Percentiles rank a stretch among this genome's conserved stretches.
Conservation (phyloP, 2,329 filamentous ascomycete species). For the Aspergillus sp. region DNA sequence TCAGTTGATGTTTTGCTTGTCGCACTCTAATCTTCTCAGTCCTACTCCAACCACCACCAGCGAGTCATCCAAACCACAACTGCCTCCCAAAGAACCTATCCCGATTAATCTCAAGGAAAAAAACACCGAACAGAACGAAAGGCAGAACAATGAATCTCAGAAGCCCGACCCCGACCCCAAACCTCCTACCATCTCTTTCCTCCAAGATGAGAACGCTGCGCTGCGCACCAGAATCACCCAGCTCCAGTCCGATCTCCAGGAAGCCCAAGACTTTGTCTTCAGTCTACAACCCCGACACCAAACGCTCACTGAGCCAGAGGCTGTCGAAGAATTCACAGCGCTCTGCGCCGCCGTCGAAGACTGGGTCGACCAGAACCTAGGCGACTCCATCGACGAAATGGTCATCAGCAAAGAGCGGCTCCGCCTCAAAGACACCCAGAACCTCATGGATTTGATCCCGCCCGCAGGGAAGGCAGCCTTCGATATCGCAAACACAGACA, state of each 20-base stretch:
- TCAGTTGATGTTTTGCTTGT: background rate
- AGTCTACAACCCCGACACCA: conserved; percentile 7
- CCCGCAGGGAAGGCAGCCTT: background rate
- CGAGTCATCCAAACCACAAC: background rate
- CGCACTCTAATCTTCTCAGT: background rate
- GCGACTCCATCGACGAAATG: conserved; percentile 5
- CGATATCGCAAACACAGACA: background rate
- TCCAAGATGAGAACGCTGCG: background rate
- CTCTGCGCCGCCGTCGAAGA: conserved; percentile 4
- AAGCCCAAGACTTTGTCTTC: conserved; percentile 10
- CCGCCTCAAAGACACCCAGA: background rate
- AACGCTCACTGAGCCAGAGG: conserved; percentile 3
- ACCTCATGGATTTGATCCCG: conserved; percentile 4
- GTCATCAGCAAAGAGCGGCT: background rate
- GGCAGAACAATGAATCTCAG: background rate
- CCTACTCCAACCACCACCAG: background rate
- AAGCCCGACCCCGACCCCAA: background rate
- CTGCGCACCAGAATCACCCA: background rate
- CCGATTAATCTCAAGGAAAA: background rate
- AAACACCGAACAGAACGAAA: too few species aligned
- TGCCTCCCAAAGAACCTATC: background rate
- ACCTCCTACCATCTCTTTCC: background rate
- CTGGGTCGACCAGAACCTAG: conserved; percentile 10
- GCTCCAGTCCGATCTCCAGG: conserved; percentile 5
- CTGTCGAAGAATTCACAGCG: background rate